Conservation (phyloP, 345 rosid genomes). For the Jatropha curcas region DNA sequence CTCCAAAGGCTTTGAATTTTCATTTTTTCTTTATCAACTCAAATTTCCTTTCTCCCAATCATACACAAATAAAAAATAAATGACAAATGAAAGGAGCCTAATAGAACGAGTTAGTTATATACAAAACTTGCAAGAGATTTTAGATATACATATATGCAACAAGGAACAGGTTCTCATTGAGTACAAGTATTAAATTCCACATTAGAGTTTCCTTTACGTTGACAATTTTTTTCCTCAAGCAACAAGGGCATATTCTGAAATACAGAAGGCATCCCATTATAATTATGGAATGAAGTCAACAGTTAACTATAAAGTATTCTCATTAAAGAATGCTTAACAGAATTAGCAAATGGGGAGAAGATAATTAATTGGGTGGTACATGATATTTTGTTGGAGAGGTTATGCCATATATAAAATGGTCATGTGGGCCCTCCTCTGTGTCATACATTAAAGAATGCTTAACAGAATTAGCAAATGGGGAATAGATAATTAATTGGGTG, state of each 20-base stretch:
- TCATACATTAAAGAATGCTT: slow-evolving; percentile 26
- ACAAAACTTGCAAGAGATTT: not conserved
- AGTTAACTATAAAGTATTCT: not conserved
- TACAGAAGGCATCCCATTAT: slow-evolving; percentile 10
- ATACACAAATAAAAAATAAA: not conserved
- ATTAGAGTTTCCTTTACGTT: slow-evolving; percentile 26
- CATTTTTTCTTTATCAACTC: not conserved
- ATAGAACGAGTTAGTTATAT: slow-evolving; percentile 13
- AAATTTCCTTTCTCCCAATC: slow-evolving; percentile 2
- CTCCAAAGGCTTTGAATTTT: slow-evolving; percentile 10
- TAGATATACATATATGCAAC: slow-evolving; percentile 8
- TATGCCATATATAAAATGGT: slow-evolving; percentile 23
- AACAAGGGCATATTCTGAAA: slow-evolving; percentile 42
- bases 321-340: slow-evolving; percentile 26
- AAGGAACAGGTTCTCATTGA: slow-evolving; percentile 41
- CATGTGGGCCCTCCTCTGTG: slow-evolving; percentile 26
- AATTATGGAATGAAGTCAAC: not conserved
- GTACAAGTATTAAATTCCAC: slow-evolving; percentile 53
- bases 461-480: slow-evolving; percentile 14
- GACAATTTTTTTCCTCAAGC: slow-evolving; percentile 24
- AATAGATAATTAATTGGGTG: not conserved
- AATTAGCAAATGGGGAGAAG: slow-evolving; percentile 2
- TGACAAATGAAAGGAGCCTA: slow-evolving; percentile 18
- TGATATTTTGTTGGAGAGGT: not conserved
- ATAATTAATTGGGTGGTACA: slow-evolving; percentile 4